These are phyloP conservation scores for Microcera coccophila DNA, from an alignment of 2,329 filamentous ascomycete genomes.

Conservation along the genomic window DNA sequence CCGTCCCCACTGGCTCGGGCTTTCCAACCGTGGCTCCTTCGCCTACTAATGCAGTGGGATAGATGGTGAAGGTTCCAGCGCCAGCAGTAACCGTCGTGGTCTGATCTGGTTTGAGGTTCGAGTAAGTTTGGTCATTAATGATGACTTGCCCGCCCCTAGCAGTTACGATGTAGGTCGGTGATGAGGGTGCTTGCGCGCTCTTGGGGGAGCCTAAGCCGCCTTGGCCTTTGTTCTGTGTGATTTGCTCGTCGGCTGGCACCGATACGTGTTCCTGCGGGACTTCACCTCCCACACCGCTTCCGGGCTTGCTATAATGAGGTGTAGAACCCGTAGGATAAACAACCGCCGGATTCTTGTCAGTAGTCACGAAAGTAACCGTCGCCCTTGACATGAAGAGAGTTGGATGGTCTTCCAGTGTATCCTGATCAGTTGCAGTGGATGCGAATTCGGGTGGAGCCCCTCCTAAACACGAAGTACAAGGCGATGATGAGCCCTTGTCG, in stretches of 20 bases:
- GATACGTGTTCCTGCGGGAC: slow-evolving; percentile 19
- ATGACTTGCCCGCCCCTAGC: slow-evolving; percentile 44
- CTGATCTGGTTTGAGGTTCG: slow-evolving; percentile 33
- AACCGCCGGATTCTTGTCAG: slow-evolving; percentile 53
- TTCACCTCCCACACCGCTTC: slow-evolving; percentile 3
- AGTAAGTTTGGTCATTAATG: slow-evolving; percentile 46
- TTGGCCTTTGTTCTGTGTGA: background rate
- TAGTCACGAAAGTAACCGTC: slow-evolving; percentile 47
- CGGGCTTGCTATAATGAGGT: slow-evolving; percentile 37
- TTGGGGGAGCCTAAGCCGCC: background rate
- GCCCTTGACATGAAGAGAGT: too few species aligned
- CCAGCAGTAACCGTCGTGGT: slow-evolving; percentile 42
- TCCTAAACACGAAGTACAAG: background rate
- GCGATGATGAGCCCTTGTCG: background rate
- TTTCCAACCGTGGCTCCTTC: slow-evolving; percentile 43
- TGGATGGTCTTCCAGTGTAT: too few species aligned
- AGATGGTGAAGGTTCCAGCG: slow-evolving; percentile 44
- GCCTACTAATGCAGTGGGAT: slow-evolving; percentile 44
- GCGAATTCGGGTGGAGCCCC: too few species aligned
- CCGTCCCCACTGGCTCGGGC: slow-evolving; percentile 32
- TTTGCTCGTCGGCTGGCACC: slow-evolving; percentile 4
- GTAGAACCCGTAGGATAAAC: slow-evolving; percentile 37
- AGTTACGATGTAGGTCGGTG: slow-evolving; percentile 37
- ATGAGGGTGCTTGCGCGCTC: slow-evolving; percentile 3
- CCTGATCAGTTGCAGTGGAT: too few species aligned